phyloP scores from a whole-genome alignment of 495 filamentous ascomycete species.

The Lineolata rhizophorae region DNA sequence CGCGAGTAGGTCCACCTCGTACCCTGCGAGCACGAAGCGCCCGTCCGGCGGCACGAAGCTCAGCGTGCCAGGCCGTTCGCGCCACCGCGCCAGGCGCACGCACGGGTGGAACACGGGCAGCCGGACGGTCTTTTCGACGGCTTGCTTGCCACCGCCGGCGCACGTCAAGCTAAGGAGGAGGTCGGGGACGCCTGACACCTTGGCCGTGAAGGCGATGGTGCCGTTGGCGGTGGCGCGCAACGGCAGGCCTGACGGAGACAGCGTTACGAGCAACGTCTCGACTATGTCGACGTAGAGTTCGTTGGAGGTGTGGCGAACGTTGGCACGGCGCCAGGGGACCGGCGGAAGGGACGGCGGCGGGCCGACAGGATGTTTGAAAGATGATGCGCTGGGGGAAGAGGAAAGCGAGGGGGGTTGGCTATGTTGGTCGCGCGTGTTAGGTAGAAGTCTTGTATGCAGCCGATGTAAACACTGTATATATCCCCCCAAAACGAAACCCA shows the following conservation, averaged over 20 bases:
- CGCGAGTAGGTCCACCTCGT: conserved; percentile 75
- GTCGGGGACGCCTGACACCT: conserved; percentile 86
- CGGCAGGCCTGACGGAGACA: conserved; percentile 74
- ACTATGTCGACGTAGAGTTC: conserved; percentile 94
- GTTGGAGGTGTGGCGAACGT: conserved; percentile 89
- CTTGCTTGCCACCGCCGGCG: conserved; percentile 45
- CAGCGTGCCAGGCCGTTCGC: conserved; percentile 67
- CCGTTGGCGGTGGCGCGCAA: conserved; percentile 75
- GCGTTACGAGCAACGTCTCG: conserved; percentile 65
- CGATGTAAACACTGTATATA: no score
- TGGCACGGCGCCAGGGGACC: conserved; percentile 74
- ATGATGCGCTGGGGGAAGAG: conserved; percentile 1
- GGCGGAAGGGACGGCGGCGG: conserved; percentile 23
- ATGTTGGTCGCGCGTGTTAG: conserved; percentile 6
- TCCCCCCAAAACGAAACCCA: no score
- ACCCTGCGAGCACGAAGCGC: conserved; percentile 81
- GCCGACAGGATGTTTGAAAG: no score
- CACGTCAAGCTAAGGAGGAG: conserved; percentile 58
- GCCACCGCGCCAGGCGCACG: conserved; percentile 69
- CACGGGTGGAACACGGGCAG: conserved; percentile 95
- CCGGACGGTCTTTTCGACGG: conserved; percentile 49
- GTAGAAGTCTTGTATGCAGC: no score
- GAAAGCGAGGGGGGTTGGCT: conserved; percentile 20
- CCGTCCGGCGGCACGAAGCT: conserved; percentile 93
- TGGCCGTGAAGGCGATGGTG: conserved; percentile 84